Evolutionary conservation across 2,329 filamentous ascomycete species (phyloP).

Genomic region (Bipolaris gigantea): DNA sequence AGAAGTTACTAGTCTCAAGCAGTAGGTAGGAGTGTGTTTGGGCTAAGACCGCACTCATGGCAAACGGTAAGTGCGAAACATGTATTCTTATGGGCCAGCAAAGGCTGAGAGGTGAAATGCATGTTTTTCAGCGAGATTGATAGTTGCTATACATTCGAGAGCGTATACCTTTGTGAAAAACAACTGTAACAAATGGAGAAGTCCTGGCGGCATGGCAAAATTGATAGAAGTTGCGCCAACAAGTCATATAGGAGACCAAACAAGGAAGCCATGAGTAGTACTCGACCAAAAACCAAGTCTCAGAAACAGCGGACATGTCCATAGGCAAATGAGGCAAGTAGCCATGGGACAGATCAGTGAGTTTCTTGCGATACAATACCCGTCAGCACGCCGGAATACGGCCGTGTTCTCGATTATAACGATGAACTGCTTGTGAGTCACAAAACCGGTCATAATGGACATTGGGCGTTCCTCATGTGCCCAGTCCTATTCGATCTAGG

Average conservation of each 20-base stretch:
- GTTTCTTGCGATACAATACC: background rate
- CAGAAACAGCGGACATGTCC: background rate
- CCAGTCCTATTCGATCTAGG: background rate
- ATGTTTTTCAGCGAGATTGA: background rate
- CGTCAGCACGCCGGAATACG: background rate
- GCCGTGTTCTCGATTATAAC: background rate
- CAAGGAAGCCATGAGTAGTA: background rate
- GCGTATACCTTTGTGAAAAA: background rate
- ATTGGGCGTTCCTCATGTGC: background rate
- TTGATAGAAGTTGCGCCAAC: background rate
- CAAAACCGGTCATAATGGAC: background rate
- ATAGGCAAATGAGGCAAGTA: background rate
- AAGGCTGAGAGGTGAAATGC: background rate
- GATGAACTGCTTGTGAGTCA: background rate
- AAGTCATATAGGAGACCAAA: background rate
- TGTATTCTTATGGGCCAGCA: background rate
- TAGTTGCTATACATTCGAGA: background rate
- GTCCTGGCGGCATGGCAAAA: background rate
- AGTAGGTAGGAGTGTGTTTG: slow-evolving; percentile 15
- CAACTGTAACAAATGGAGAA: background rate
- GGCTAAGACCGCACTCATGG: slow-evolving; percentile 12
- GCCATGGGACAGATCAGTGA: background rate
- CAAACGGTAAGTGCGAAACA: background rate
- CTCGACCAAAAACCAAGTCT: background rate
- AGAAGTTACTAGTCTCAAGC: background rate